phyloP scores from a whole-genome alignment of 768 basidiomycete species.

The Kwoniella mangroviensis region DNA sequence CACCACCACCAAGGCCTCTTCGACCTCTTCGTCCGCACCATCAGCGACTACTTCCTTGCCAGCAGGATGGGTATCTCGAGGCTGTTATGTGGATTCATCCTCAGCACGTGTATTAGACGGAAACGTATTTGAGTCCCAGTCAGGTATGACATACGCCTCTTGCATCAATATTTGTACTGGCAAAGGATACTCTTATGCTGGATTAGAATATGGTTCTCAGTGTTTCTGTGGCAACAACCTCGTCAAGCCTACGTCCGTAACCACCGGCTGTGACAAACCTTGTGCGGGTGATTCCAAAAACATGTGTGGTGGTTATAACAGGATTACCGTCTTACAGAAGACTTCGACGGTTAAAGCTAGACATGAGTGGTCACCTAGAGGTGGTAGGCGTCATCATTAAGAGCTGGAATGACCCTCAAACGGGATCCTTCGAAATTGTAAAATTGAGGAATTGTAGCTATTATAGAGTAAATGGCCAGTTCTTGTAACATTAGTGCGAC shows the following conservation, averaged over 20 bases:
- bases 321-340: conserved; percentile 1
- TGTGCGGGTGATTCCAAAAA: conserved; percentile 16
- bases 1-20: conserved; percentile 1
- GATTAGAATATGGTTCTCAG: conserved; percentile 25
- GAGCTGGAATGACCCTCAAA: not conserved
- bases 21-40: conserved; percentile 12
- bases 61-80: conserved; percentile 27
- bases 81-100: conserved; percentile 22
- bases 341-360: not conserved
- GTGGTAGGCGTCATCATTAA: conserved; percentile 3
- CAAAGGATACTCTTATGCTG: conserved; percentile 24
- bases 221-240: conserved; percentile 22
- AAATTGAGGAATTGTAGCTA: not conserved
- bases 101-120: conserved; percentile 2
- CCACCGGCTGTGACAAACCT: conserved; percentile 2
- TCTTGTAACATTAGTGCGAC: conserved; percentile 7
- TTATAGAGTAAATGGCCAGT: not conserved
- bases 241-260: not conserved
- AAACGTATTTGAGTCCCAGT: conserved; percentile 1
- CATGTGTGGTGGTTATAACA: conserved; percentile 20
- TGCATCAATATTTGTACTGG: conserved; percentile 29
- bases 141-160: conserved; percentile 2
- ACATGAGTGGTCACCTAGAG: not conserved
- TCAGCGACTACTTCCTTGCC: conserved; percentile 19
- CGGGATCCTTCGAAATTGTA: not conserved